Conservation (phyloP, 192 early-diverging fungal species). For the Mortierella alpina region DNA sequence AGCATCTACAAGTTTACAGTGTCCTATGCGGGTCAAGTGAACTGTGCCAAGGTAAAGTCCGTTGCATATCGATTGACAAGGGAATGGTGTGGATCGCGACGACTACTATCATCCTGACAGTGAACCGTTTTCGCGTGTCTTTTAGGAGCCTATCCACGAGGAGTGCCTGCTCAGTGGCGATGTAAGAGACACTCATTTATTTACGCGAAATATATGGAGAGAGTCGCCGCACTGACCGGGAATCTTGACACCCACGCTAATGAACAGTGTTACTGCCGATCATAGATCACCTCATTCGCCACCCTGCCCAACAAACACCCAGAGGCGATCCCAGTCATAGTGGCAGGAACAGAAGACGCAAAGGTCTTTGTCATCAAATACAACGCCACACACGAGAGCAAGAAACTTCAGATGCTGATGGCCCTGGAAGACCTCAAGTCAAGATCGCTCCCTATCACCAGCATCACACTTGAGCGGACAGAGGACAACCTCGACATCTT, state of each 20-base stretch:
- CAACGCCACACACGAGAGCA: constrained; percentile 19
- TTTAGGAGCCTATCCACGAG: constrained; percentile 30
- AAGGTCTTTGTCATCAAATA: constrained; percentile 43
- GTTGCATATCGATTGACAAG: neutral
- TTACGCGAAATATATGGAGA: too few relatives aligned
- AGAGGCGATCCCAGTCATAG: constrained; percentile 28
- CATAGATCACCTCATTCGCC: constrained; percentile 41
- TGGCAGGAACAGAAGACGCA: constrained; percentile 46
- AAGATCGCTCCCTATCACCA: constrained; percentile 33
- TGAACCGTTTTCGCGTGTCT: neutral
- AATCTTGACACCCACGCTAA: too few relatives aligned
- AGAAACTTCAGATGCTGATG: constrained; percentile 29
- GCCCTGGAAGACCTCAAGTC: constrained; percentile 30
- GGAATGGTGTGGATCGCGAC: neutral
- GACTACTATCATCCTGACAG: neutral
- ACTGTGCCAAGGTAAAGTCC: constrained; percentile 25
- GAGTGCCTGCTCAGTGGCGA: neutral
- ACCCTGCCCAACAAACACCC: constrained; percentile 36
- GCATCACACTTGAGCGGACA: constrained; percentile 38
- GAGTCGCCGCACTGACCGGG: too few relatives aligned
- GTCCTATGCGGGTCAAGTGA: constrained; percentile 38
- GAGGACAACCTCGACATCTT: constrained; percentile 31
- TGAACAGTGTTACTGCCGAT: too few relatives aligned
- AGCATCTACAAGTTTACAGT: constrained; percentile 46
- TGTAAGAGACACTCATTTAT: too few relatives aligned